Conservation (phyloP, 2,329 filamentous ascomycete species). For the Fusarium sp. region DNA sequence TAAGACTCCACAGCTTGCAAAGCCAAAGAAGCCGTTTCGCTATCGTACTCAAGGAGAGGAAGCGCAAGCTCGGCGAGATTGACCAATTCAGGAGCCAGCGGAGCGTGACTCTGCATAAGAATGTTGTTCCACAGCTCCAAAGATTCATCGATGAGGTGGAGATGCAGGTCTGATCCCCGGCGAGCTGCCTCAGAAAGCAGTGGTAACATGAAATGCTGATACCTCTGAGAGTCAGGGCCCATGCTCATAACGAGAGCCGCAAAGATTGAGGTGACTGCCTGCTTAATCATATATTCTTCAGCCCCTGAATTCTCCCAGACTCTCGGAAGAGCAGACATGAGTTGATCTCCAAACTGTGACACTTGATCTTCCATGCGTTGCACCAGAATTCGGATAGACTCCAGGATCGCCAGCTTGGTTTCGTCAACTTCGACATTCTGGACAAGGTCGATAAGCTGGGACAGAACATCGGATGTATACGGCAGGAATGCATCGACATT, state of each 20-base stretch:
- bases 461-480: slow-evolving; percentile 79
- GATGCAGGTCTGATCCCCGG: slow-evolving; percentile 76
- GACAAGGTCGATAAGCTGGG: slow-evolving; percentile 80
- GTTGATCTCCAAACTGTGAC: slow-evolving; percentile 76
- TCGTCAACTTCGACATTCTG: slow-evolving; percentile 84
- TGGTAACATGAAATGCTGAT: slow-evolving; percentile 83
- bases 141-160: slow-evolving; percentile 91
- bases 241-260: slow-evolving; percentile 87
- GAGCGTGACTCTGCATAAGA: slow-evolving; percentile 71
- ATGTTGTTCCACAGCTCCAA: slow-evolving; percentile 89
- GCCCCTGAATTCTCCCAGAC: slow-evolving; percentile 85
- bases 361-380: slow-evolving; percentile 82
- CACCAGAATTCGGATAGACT: slow-evolving; percentile 85
- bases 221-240: slow-evolving; percentile 79
- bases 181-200: slow-evolving; percentile 84
- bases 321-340: slow-evolving; percentile 81
- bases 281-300: slow-evolving; percentile 92
- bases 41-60: slow-evolving; percentile 74
- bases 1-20: slow-evolving; percentile 77
- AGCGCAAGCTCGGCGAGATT: slow-evolving; percentile 72
- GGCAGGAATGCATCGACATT: slow-evolving; percentile 78
- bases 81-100: slow-evolving; percentile 71
- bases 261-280: slow-evolving; percentile 88
- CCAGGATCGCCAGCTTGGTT: slow-evolving; percentile 89
- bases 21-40: slow-evolving; percentile 70